Percentiles rank a stretch among this genome's conserved stretches.
phyloP scores from a whole-genome alignment of 495 filamentous ascomycete species.

The Penicillium desertorum region DNA sequence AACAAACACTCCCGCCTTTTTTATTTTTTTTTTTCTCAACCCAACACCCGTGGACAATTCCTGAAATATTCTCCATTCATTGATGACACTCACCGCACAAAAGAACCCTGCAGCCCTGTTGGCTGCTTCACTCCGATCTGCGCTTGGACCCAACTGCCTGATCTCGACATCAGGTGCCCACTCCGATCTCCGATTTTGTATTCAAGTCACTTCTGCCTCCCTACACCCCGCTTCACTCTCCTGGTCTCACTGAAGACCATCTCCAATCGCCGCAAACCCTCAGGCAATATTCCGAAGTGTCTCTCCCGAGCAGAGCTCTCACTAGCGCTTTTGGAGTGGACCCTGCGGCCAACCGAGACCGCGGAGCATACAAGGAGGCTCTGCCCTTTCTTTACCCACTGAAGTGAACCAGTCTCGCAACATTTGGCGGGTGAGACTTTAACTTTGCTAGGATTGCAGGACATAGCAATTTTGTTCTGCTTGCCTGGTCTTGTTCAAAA shows the following conservation, averaged over 20 bases:
- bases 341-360: slow-evolving; percentile 23
- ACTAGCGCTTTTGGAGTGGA: slow-evolving; percentile 22
- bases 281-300: slow-evolving; percentile 8
- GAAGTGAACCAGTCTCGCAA: background rate
- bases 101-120: slow-evolving; percentile 15
- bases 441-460: background rate
- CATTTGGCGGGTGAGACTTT: background rate
- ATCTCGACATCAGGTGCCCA: slow-evolving; percentile 35
- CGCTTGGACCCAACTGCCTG: slow-evolving; percentile 34
- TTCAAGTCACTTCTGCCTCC: slow-evolving; percentile 2
- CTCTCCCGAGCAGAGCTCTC: slow-evolving; percentile 14
- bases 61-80: slow-evolving; percentile 11
- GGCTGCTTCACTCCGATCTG: slow-evolving; percentile 22
- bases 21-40: slow-evolving; percentile 12
- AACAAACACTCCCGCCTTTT: slow-evolving; percentile 29
- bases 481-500: slow-evolving; percentile 3
- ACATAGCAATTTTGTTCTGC: background rate
- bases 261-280: slow-evolving; percentile 5
- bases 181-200: slow-evolving; percentile 20
- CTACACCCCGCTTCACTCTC: slow-evolving; percentile 7
- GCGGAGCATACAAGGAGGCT: slow-evolving; percentile 16
- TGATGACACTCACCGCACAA: slow-evolving; percentile 16
- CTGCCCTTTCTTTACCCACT: slow-evolving; percentile 8
- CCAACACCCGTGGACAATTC: slow-evolving; percentile 16
- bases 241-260: slow-evolving; percentile 6